Conservation (phyloP, 2,329 filamentous ascomycete species). For the Trichoderma semiorbis region DNA sequence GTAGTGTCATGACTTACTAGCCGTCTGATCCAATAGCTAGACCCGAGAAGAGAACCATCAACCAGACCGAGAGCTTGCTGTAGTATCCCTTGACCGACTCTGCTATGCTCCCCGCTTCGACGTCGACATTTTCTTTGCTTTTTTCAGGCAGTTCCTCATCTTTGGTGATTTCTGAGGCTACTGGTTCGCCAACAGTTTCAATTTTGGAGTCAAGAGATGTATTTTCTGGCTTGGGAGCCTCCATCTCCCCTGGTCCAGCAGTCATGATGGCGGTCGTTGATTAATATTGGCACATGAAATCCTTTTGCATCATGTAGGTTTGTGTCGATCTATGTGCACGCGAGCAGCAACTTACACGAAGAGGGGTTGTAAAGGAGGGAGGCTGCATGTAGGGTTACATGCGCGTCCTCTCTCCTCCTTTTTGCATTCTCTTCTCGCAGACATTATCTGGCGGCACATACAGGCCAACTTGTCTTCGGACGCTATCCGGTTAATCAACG, state of each 20-base stretch:
- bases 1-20: conserved; percentile 29
- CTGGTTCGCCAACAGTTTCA: background rate
- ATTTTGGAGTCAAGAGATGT: background rate
- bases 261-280: background rate
- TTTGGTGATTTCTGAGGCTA: background rate
- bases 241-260: background rate
- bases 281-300: background rate
- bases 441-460: background rate
- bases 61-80: conserved; percentile 40
- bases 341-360: conserved; percentile 1
- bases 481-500: background rate
- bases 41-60: conserved; percentile 44
- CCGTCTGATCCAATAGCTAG: conserved; percentile 46
- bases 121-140: conserved; percentile 15
- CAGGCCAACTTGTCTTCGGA: background rate
- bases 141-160: background rate
- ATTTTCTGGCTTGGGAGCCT: background rate
- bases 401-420: background rate
- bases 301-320: background rate
- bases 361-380: background rate
- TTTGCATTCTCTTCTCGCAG: background rate
- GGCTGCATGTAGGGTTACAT: conserved; percentile 12
- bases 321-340: background rate
- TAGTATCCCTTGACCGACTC: conserved; percentile 30
- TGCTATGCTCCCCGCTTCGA: conserved; percentile 20